Evolutionary conservation across 208 protist genomes (phyloP).

Genomic region (Leishmania martiniquensis): DNA sequence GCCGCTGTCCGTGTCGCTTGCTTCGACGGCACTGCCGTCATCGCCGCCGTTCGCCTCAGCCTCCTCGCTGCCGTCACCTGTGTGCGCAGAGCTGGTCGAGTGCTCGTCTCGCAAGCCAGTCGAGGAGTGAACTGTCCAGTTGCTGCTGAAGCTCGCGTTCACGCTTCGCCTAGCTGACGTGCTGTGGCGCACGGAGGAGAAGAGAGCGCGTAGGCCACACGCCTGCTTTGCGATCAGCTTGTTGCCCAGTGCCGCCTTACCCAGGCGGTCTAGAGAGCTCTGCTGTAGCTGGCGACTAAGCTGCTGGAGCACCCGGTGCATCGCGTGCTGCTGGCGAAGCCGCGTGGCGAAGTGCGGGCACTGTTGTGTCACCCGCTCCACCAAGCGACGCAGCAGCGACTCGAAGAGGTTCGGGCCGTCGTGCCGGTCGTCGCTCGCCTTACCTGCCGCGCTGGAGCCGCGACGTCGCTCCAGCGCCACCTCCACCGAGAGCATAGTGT

Average conservation of each 20-base stretch:
- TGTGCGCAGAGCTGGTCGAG: conserved; percentile 5
- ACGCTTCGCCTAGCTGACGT: background rate
- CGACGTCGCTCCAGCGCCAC: conserved; percentile 33
- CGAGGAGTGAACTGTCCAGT: background rate
- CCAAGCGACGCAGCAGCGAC: conserved; percentile 39
- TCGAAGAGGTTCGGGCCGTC: conserved; percentile 20
- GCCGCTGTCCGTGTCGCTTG: background rate
- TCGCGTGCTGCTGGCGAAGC: conserved; percentile 50
- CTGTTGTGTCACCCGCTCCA: conserved; percentile 31
- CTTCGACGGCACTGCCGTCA: background rate
- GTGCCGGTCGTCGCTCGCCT: conserved; percentile 1
- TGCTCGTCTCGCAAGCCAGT: conserved; percentile 5
- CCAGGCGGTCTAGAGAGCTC: conserved; percentile 44
- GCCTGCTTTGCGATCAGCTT: conserved; percentile 50
- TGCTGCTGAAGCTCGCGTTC: conserved; percentile 10
- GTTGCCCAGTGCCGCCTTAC: conserved; percentile 48
- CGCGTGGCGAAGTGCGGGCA: conserved; percentile 54
- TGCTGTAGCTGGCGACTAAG: conserved; percentile 41
- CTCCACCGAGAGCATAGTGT: conserved; percentile 74
- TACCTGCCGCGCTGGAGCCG: background rate
- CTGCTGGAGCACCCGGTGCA: conserved; percentile 46
- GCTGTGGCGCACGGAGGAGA: conserved; percentile 25
- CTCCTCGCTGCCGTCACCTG: background rate
- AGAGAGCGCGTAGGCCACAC: conserved; percentile 63
- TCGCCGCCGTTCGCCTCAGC: background rate